Percentiles rank a stretch among this genome's conserved stretches.
phyloP scores from a whole-genome alignment of 441 rosid genomes.

The Theobroma grandiflorum region DNA sequence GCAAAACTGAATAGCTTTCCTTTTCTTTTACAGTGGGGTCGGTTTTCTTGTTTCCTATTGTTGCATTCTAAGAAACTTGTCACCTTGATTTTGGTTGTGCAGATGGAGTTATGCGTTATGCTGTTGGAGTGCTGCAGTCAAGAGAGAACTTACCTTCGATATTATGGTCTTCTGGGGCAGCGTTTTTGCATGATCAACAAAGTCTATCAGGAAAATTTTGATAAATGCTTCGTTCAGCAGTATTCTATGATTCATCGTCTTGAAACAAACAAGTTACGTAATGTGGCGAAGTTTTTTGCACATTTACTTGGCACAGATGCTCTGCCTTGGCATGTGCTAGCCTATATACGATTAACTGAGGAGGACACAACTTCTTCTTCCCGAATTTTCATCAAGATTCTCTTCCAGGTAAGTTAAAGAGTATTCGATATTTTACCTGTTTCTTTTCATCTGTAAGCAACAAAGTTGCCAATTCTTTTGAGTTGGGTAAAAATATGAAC shows the following conservation, averaged over 20 bases:
- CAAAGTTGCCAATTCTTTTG: background rate
- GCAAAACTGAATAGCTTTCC: background rate
- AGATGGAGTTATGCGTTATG: constrained; percentile 96
- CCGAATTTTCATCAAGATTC: constrained; percentile 93
- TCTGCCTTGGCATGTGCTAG: constrained; percentile 88
- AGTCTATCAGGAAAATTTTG: constrained; percentile 85
- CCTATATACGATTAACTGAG: constrained; percentile 82
- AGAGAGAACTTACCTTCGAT: constrained; percentile 90
- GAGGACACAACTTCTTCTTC: constrained; percentile 94
- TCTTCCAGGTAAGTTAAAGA: constrained; percentile 71
- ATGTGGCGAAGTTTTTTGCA: constrained; percentile 92
- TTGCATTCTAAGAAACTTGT: background rate
- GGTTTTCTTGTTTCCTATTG: background rate
- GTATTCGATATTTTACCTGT: background rate
- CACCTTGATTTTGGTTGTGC: constrained; percentile 32
- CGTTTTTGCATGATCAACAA: constrained; percentile 94
- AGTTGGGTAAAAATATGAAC: background rate
- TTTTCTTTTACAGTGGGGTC: background rate
- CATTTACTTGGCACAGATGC: constrained; percentile 92
- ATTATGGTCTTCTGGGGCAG: constrained; percentile 90
- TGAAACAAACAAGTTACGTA: constrained; percentile 84
- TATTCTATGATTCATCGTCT: constrained; percentile 93
- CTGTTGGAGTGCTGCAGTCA: constrained; percentile 95
- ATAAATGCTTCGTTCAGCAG: constrained; percentile 87
- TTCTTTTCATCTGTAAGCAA: background rate